These are phyloP conservation scores for Pilobolus umbonatus DNA, from an alignment of 192 early-diverging fungal species.

Conservation along the genomic window DNA sequence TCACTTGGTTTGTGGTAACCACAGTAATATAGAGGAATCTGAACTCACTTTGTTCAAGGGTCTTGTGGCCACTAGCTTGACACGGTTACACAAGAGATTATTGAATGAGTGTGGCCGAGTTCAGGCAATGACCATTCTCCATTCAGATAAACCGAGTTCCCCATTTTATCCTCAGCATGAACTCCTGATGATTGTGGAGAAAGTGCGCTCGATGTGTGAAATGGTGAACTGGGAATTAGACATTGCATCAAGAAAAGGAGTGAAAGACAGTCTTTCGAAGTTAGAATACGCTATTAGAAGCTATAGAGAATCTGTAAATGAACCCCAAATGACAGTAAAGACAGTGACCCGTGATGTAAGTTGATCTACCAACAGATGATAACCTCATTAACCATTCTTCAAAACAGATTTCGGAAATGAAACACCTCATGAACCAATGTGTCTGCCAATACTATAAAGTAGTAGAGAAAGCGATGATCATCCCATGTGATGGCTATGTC, in stretches of 20 bases:
- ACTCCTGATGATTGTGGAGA: constrained; percentile 15
- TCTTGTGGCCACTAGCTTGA: constrained; percentile 31
- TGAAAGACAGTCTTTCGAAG: background rate
- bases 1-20: too few species aligned
- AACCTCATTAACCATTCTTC: background rate
- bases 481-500: constrained; percentile 34
- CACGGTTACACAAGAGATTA: constrained; percentile 28
- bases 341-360: too few species aligned
- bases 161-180: constrained; percentile 17
- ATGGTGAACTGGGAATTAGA: constrained; percentile 28
- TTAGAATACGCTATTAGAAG: background rate
- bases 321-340: background rate
- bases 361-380: background rate
- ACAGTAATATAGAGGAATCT: constrained; percentile 5
- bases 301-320: constrained; percentile 15
- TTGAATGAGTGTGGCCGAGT: constrained; percentile 22
- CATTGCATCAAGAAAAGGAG: background rate
- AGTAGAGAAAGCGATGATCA: constrained; percentile 34
- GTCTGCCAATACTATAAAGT: constrained; percentile 30
- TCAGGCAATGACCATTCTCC: constrained; percentile 9
- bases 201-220: constrained; percentile 29
- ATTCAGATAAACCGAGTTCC: background rate
- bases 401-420: constrained; percentile 9
- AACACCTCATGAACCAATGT: constrained; percentile 26
- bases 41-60: constrained; percentile 8